Evolutionary conservation across 2,329 filamentous ascomycete genomes (phyloP), one percentile per base, ranked within the genome.

Genomic region (Exophiala bonariae): DNA sequence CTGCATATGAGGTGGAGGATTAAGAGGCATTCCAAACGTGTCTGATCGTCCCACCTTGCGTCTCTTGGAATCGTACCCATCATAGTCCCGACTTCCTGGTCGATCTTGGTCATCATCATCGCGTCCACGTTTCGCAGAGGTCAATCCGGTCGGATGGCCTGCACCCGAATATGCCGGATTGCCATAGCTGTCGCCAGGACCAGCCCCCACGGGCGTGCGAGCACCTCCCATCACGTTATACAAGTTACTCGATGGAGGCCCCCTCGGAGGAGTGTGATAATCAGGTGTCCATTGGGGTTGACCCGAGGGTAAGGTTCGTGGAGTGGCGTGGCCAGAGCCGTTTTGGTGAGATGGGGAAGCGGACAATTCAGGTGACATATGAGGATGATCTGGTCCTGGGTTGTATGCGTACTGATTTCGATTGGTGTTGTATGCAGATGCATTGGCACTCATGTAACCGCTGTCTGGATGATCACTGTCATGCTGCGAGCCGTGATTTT

Each of bases 151-250:
- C 58, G 89, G 92, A 69, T 87, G 75, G 47, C 84, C 82, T 4
- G 79, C 70, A 13, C 81, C 75, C 56, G 91, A 89, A 58, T 87
- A 84, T 4, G 78, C 71, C 18, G 86, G 77, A 13, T 82, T 77
- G 26, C 81, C 79, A 64, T 95, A 95, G 5, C 84, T 80, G 57
- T 95, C 88, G 40, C 78, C 78, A 16, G 78, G 71, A 10, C 81
- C 69, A 22, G 76, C 78, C n/a, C 85, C 85, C 57, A 88, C 89
- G 14, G 79, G 73, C 9, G 81, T 81, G 19, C 88, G 81, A 50
- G 89, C 86, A 63, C 88, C 89, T 65, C 86, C 91, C 73, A 95
- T 90, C 54, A 95, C 86, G 67, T 84, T 95, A 76, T 95, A 95
- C 41, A 96, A 74, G 63, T 83, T 95, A 74, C 88, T 91, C 1